Base-by-base conservation (phyloP, 2,329 filamentous ascomycete genomes). In the Arthroderma uncinatum region DNA sequence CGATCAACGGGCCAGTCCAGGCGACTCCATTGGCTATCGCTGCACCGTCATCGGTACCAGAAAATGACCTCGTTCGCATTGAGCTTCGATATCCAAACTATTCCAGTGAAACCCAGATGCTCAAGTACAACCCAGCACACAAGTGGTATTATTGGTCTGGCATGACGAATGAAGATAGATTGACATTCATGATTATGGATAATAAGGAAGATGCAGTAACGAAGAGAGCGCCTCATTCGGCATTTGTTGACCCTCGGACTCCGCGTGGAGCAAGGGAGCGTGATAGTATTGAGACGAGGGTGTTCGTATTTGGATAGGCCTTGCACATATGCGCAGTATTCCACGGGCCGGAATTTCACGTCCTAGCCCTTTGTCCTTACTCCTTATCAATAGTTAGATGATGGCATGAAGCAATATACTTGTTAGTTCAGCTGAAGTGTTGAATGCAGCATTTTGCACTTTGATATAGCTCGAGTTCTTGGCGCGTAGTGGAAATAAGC, bases 241-340 rank as follows among this genome's bases (percentile, higher is more conserved):
- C 89, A 0, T 96, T 95, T 71, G 75, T 79, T 39, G 86, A 95
- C 68, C 85, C 87, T 1, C 76, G 84, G 59, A 89, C 86, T 0
- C 80, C 83, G 2, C 73, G 78, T 16, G 86, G 84, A 48, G 88
- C 86, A 3, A 82, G 83, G 61, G 81, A 80, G 0, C 79, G 90
- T 62, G 87, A 95, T 76, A 95, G 89, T 68, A 95, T 96, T 68
- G 91, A 96, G 71, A 87, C 95, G 14, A 79, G 91, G 64, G 84
- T 87, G 36, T 76, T 95, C 70, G 86, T 95, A 0, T 95, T 95
- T 77, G 87, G 86, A 16, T 75, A 62, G 64, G 12, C 19, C 10
- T 37, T 21, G 14, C 44, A 28, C 16, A 4, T 8, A 19, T 21
- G 40, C 16, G 40, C 10, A 10, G 19, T 14, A 28, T 23, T 12